Conservation (phyloP, 2,329 filamentous ascomycete genomes). For the Fusarium tjaetaba region DNA sequence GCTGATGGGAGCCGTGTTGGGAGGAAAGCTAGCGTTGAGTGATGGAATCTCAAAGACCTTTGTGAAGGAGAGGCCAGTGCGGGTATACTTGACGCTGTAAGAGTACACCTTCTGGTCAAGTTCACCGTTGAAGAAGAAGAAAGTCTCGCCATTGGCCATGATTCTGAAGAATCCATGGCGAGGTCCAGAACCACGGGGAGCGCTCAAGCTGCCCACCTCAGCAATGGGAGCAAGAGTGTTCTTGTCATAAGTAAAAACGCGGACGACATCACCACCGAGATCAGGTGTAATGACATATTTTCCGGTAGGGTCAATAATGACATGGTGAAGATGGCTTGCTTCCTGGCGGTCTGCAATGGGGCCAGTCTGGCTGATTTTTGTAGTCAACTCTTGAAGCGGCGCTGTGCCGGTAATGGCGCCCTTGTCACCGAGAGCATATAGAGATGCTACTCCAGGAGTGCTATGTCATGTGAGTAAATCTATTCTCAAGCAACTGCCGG, state of each 20-base stretch:
- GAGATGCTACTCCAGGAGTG: slow-evolving; percentile 22
- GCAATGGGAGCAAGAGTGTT: slow-evolving; percentile 33
- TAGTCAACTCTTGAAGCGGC: slow-evolving; percentile 28
- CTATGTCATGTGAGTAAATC: not conserved
- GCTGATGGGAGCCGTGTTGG: slow-evolving; percentile 34
- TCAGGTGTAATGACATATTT: slow-evolving; percentile 37
- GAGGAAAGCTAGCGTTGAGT: slow-evolving; percentile 25
- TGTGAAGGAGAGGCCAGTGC: slow-evolving; percentile 21
- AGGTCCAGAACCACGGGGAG: slow-evolving; percentile 28
- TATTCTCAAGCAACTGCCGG: accelerated
- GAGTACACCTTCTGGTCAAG: slow-evolving; percentile 40
- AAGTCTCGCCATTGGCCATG: slow-evolving; percentile 34
- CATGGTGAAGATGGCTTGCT: slow-evolving; percentile 38
- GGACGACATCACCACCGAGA: slow-evolving; percentile 34
- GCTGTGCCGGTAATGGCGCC: slow-evolving; percentile 28
- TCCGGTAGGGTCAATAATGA: slow-evolving; percentile 37
- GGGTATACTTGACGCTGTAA: slow-evolving; percentile 33
- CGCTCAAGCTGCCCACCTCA: slow-evolving; percentile 22
- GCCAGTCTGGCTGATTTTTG: slow-evolving; percentile 30
- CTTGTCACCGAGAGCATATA: slow-evolving; percentile 23
- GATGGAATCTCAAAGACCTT: slow-evolving; percentile 40
- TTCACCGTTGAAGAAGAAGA: slow-evolving; percentile 41
- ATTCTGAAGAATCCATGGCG: slow-evolving; percentile 39
- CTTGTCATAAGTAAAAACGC: slow-evolving; percentile 37
- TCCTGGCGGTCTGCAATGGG: slow-evolving; percentile 36